These are phyloP conservation scores for Aurantiochytrium sp. DNA, from an alignment of 108 stramenopile species.

Conservation along the genomic window DNA sequence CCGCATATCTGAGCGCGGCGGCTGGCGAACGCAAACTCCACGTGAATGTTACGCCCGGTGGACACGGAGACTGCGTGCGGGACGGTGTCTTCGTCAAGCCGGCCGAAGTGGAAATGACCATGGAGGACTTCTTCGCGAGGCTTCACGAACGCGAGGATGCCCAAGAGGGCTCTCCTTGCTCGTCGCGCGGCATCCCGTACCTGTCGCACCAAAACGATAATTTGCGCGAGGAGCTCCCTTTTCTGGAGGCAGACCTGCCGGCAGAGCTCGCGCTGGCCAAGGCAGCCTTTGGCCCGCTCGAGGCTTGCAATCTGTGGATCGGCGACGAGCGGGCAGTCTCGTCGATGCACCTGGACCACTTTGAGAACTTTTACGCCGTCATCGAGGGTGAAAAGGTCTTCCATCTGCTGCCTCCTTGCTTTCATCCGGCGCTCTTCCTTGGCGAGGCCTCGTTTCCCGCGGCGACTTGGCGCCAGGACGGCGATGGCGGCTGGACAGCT, in stretches of 20 bases:
- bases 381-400: slow-evolving; percentile 85
- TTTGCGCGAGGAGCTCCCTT: slow-evolving; percentile 59
- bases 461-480: slow-evolving; percentile 28
- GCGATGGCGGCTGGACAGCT: neutral
- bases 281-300: slow-evolving; percentile 62
- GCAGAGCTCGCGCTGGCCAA: slow-evolving; percentile 52
- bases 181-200: slow-evolving; percentile 65
- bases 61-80: slow-evolving; percentile 76
- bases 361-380: slow-evolving; percentile 88
- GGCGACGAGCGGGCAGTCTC: slow-evolving; percentile 81
- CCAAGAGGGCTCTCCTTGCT: too few relatives aligned
- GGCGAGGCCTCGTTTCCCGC: slow-evolving; percentile 41
- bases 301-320: slow-evolving; percentile 92
- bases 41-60: slow-evolving; percentile 85
- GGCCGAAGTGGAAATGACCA: slow-evolving; percentile 64
- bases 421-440: slow-evolving; percentile 69
- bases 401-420: slow-evolving; percentile 77
- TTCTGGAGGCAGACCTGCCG: slow-evolving; percentile 52
- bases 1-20: slow-evolving; percentile 62
- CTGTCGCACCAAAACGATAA: slow-evolving; percentile 77
- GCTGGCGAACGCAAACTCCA: slow-evolving; percentile 45
- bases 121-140: slow-evolving; percentile 54
- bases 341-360: slow-evolving; percentile 90
- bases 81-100: slow-evolving; percentile 74
- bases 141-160: slow-evolving; percentile 43